These are phyloP conservation scores for Extremus antarcticus DNA, from an alignment of 495 filamentous ascomycete genomes.

Conservation along the genomic window DNA sequence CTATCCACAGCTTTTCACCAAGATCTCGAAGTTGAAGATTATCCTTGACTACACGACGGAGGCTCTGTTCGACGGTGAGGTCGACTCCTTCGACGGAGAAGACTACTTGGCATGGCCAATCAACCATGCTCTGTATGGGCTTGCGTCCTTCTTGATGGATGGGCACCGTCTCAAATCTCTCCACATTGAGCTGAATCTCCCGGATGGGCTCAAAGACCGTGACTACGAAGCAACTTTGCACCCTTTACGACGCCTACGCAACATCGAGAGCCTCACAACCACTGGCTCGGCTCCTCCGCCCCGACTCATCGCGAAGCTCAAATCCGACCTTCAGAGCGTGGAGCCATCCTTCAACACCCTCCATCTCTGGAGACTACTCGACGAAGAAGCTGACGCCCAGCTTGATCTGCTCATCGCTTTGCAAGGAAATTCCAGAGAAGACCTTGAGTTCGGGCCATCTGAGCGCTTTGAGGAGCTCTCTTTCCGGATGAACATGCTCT, in stretches of 20 bases:
- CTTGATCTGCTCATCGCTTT: not conserved
- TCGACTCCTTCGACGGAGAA: not conserved
- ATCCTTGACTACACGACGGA: not conserved
- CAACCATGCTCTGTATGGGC: not conserved
- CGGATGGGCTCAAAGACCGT: not conserved
- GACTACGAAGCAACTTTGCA: not conserved
- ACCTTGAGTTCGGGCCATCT: no score
- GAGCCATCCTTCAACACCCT: conserved; percentile 4
- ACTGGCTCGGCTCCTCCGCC: not conserved
- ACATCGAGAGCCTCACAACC: not conserved
- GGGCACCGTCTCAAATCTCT: not conserved
- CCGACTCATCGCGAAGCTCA: not conserved
- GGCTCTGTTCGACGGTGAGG: not conserved
- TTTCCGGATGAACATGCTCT: not conserved
- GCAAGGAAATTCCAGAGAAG: no score
- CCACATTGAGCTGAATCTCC: not conserved
- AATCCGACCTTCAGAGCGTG: not conserved
- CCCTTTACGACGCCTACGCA: not conserved
- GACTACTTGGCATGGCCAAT: not conserved
- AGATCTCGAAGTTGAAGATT: not conserved
- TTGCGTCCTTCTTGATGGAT: conserved; percentile 8
- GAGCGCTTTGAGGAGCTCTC: not conserved
- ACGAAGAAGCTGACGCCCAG: not conserved
- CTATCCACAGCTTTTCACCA: not conserved
- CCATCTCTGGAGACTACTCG: not conserved